Base-by-base conservation (phyloP, 225 moss, liverwort and hornwort genomes). In the Anthoceros angustus region DNA sequence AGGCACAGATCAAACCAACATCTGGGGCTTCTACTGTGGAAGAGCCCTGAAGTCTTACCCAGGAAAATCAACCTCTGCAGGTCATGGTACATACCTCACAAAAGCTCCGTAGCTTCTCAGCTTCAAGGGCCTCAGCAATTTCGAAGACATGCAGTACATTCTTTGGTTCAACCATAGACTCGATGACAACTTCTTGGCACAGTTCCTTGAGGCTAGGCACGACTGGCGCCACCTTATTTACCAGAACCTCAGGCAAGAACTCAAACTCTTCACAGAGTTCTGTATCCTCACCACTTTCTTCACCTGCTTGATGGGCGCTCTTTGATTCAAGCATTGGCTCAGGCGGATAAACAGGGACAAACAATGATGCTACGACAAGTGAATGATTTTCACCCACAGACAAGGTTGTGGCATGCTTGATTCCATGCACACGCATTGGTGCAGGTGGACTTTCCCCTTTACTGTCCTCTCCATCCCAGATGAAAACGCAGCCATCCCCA, bases 341-440 rank as follows among this genome's bases (percentile, higher is more conserved):
- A 66, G 69, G 64, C 25, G 77, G 79, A 72, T 81, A 98, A 10
- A 71, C 77, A 41, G 95, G 95, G 25, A 82, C 74, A 73, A 80
- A 89, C 15, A 98, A 67, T 50, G 88, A 76, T 73, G 95, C 83
- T 64, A 92, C 78, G 48, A 81, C 91, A 67, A 98, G 71, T 20
- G 91, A 89, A 68, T 98, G 95, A 70, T 83, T 98, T 77, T 98
- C 95, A 62, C 88, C 95, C 12, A 98, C 95, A 32, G 95, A 88
- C 63, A 98, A 71, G 48, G 77, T 75, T 32, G 81, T 81, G 24
- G 79, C 76, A 77, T 98, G 95, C 67, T 91, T 91, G 65, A 88
- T 82, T 70, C 91, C 95, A 73, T 87, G 82, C 42, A 98, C 88
- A 73, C 95, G 91, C 67, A 79, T 43, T 69, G 88, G 91, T 72